These are phyloP conservation scores for Rhizopogon vulgaris DNA, from an alignment of 768 basidiomycete species.

Conservation along the genomic window DNA sequence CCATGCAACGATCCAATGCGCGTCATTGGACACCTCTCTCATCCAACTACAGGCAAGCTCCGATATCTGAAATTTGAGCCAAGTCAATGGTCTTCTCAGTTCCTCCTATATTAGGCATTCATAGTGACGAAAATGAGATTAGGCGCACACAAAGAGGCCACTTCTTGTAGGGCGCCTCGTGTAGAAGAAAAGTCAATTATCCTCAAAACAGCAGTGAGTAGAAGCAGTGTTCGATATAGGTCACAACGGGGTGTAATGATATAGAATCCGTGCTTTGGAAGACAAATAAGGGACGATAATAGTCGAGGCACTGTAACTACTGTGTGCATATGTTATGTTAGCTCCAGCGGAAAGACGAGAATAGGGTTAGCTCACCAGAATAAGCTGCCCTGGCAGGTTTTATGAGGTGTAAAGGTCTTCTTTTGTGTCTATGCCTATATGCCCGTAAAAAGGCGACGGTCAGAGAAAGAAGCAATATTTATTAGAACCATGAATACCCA, in stretches of 20 bases:
- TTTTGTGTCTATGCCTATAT: slow-evolving; percentile 51
- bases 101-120: neutral
- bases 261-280: slow-evolving; percentile 4
- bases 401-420: slow-evolving; percentile 57
- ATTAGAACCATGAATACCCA: slow-evolving; percentile 27
- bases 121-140: neutral
- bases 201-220: neutral
- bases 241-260: neutral
- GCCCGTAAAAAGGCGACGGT: neutral
- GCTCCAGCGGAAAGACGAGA: neutral
- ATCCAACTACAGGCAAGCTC: neutral
- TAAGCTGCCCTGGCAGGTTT: slow-evolving; percentile 12
- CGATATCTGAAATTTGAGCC: too few species aligned
- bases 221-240: neutral
- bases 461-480: neutral
- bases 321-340: slow-evolving; percentile 1
- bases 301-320: slow-evolving; percentile 21
- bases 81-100: neutral
- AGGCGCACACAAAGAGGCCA: neutral
- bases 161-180: neutral
- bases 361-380: neutral
- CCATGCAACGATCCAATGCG: too few species aligned
- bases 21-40: neutral
- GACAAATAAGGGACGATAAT: slow-evolving; percentile 13
- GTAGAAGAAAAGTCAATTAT: neutral